A percentile compares a stretch with the other conserved stretches of the same genome.
These are phyloP conservation scores for Amaranthus hypochondriacus DNA, from an alignment of 148 eudicot genomes.

Conservation along the genomic window DNA sequence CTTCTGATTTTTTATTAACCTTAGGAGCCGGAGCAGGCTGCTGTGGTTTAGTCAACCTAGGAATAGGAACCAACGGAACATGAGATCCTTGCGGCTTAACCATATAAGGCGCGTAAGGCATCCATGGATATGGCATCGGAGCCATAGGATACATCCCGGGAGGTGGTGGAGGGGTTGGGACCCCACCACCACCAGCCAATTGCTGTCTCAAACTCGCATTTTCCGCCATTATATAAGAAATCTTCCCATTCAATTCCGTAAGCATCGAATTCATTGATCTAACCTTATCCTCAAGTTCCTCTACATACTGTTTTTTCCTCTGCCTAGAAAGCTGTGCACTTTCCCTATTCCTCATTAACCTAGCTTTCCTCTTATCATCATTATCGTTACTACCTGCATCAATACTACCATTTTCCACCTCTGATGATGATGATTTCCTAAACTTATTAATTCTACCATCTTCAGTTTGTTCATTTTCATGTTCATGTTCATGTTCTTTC, in stretches of 20 bases:
- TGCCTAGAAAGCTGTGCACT: conserved; percentile 93
- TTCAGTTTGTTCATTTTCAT: neutral
- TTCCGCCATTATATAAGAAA: conserved; percentile 68
- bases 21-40: conserved; percentile 42
- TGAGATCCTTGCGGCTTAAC: conserved; percentile 73
- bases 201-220: conserved; percentile 67
- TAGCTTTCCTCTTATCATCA: conserved; percentile 69
- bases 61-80: conserved; percentile 87
- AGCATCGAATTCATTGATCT: conserved; percentile 74
- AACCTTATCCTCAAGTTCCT: conserved; percentile 92
- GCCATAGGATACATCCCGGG: conserved; percentile 58
- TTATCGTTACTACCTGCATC: conserved; percentile 24
- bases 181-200: conserved; percentile 31
- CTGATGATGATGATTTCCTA: conserved; percentile 26
- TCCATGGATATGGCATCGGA: conserved; percentile 86
- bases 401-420: conserved; percentile 10
- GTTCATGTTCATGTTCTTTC: conserved; percentile 32
- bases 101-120: conserved; percentile 64
- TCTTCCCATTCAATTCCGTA: conserved; percentile 64
- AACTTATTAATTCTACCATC: conserved; percentile 41
- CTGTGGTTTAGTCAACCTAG: conserved; percentile 61
- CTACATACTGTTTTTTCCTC: conserved; percentile 91
- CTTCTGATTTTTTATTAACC: conserved; percentile 44
- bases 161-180: conserved; percentile 31
- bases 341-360: conserved; percentile 86